phyloP scores from a whole-genome alignment of 2,329 filamentous ascomycete species.

The Hymenoscyphus scutula region DNA sequence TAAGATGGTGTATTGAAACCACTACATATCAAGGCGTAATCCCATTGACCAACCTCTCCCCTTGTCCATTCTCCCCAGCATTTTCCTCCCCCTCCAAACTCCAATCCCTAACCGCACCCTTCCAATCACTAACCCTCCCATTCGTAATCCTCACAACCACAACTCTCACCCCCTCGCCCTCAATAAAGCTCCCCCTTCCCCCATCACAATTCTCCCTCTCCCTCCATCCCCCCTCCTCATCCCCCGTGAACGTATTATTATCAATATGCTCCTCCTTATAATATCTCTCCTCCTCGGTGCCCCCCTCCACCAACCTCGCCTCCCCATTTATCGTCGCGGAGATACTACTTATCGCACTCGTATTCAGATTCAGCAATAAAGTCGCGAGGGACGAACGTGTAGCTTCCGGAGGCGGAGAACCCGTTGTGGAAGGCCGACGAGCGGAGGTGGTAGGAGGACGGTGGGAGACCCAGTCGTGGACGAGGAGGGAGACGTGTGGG shows the following conservation, averaged over 20 bases:
- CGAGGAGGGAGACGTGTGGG: conserved; percentile 85
- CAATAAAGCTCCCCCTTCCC: conserved; percentile 66
- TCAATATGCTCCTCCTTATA: conserved; percentile 81
- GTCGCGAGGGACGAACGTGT: conserved; percentile 73
- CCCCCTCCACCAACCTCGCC: conserved; percentile 68
- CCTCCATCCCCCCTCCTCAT: conserved; percentile 43
- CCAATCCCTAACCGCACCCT: conserved; percentile 89
- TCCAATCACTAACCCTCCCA: conserved; percentile 90
- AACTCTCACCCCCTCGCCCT: conserved; percentile 79
- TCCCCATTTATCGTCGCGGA: conserved; percentile 91
- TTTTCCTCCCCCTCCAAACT: conserved; percentile 23
- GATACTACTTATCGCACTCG: conserved; percentile 81
- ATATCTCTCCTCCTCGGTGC: conserved; percentile 79
- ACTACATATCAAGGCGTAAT: conserved; percentile 12
- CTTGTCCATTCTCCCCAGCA: background rate
- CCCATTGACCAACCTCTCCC: conserved; percentile 31
- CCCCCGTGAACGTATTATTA: conserved; percentile 81
- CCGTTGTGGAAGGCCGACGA: conserved; percentile 56
- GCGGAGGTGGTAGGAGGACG: conserved; percentile 73
- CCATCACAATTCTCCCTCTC: conserved; percentile 43
- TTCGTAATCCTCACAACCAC: conserved; percentile 82
- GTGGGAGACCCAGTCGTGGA: conserved; percentile 97
- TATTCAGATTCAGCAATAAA: conserved; percentile 87
- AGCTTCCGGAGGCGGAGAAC: conserved; percentile 60
- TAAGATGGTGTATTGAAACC: no score